These are phyloP conservation scores for Corchorus capsularis DNA, from an alignment of 345 rosid genomes.

Conservation along the genomic window DNA sequence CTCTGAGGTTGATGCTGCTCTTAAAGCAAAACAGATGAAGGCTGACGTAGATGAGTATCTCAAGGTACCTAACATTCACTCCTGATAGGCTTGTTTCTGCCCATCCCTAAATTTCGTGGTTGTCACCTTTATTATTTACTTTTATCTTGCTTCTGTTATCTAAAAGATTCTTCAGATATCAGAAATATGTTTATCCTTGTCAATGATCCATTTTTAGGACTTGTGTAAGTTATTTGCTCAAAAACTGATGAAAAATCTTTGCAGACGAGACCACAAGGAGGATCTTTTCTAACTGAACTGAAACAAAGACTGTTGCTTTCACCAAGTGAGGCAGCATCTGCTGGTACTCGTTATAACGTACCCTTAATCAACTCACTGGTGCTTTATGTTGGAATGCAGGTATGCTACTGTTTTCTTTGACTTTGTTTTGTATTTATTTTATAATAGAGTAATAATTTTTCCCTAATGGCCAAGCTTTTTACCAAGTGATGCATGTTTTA, in stretches of 20 bases:
- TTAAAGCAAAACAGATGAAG: constrained; percentile 80
- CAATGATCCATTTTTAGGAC: background rate
- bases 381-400: constrained; percentile 99
- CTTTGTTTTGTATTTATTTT: background rate
- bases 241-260: constrained; percentile 4
- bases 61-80: constrained; percentile 46
- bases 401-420: constrained; percentile 21
- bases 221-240: background rate
- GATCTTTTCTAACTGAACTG: constrained; percentile 76
- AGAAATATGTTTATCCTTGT: background rate
- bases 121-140: background rate
- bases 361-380: constrained; percentile 95
- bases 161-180: background rate
- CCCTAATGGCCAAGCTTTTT: background rate
- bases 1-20: constrained; percentile 89
- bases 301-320: constrained; percentile 81
- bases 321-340: constrained; percentile 71
- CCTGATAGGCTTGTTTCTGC: background rate
- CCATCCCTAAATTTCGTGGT: background rate
- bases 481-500: background rate
- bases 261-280: constrained; percentile 75
- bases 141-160: no score
- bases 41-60: constrained; percentile 93
- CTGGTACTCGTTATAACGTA: constrained; percentile 89
- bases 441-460: no score